Evolutionary conservation across 208 protist genomes (phyloP), one percentile per base, ranked within the genome.

Genomic region (Trichomonas tenax): DNA sequence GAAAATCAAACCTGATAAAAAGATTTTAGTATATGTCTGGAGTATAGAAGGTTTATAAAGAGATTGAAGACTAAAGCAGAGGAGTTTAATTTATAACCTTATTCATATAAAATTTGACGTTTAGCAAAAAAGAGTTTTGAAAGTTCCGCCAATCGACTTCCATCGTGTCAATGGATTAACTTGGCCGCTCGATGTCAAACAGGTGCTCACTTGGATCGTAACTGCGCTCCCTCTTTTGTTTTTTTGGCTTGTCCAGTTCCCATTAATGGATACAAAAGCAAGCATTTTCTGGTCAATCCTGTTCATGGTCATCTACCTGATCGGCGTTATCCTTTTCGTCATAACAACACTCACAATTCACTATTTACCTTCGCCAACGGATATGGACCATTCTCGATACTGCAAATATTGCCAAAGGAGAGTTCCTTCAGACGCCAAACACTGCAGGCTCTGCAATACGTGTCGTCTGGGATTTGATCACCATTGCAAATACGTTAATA

Each of bases 391-490:
- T 26, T 48, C 44, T 17, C 15, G 26, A 48, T 93, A 48, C 44
- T 93, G 86, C 44, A 48, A 41, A 93, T 93, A 93, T 26, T 93
- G 86, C 44, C 41, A 93, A 51, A 38, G 21, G 36, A 41, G 44
- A 34, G 86, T 93, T 48, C 40, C 44, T 1, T 93, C 34, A 34
- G 26, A n/a, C 2, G 86, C 86, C 48, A 93, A 93, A 36, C 86
- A 93, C 31, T 93, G 86, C 44, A 48, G 86, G 51, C 10, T 58
- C 10, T 93, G 86, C 44, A 93, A 93, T 51, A 48, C 11, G 3
- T 93, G 86, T 38, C 86, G 86, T 26, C 34, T 34, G n/a, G 86
- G 44, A 49, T 93, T 93, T 93, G 86, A 93, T 93, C 86, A 93
- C 38, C 86, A 93, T 93, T 93, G 86, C 86, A 23, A 41, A 51